Base-by-base conservation (phyloP, 345 rosid genomes). In the Moricandia arvensis region DNA sequence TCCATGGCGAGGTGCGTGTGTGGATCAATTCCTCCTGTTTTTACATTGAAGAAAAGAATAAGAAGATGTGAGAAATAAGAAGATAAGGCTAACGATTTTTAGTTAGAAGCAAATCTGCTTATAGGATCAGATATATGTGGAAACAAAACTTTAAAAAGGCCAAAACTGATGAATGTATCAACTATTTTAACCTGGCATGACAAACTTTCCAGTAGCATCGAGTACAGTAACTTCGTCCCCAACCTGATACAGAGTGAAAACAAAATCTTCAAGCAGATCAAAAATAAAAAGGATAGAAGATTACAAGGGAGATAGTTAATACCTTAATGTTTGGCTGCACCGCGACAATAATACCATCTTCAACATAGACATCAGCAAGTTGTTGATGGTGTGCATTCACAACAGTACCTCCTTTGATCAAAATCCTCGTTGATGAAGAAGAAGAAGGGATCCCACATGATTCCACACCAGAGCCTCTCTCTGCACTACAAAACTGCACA, bases 1-100 rank as follows among this genome's bases (percentile, higher is more conserved):
- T 85, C 94, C 87, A 90, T 82, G 18, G 87, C 88, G 0, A 95
- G 88, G 81, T 95, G 99, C 0, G 98, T 87, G 79, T 93, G 99
- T 0, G 99, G 99, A 72, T 95, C 98, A 72, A 95, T 92, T 63
- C 98, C 99, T 66, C 94, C 97, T 95, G 87, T 76, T 55, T 76
- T 55, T 49, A 75, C 38, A 26, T 73, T 11, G 0, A 41, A 59
- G 63, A n/a, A 67, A 10, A 53, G 0, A 67, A 66, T 13, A 45
- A 13, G 13, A 33, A 29, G 35, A 59, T n/a, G 12, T 65, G 15
- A 59, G 51, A 62, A 49, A 5, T 26, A 72, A 43, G 54, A 37
- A 59, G 10, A 7, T 0, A 74, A 54, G 15, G 7, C 37, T 24
- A 8, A 27, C 8, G 15, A 26, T 3, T 5, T 17, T 16, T 15